Evolutionary conservation across 495 filamentous ascomycete species (phyloP), one percentile per base, ranked within the genome.

Genomic region (Hypoxylon fuscum): DNA sequence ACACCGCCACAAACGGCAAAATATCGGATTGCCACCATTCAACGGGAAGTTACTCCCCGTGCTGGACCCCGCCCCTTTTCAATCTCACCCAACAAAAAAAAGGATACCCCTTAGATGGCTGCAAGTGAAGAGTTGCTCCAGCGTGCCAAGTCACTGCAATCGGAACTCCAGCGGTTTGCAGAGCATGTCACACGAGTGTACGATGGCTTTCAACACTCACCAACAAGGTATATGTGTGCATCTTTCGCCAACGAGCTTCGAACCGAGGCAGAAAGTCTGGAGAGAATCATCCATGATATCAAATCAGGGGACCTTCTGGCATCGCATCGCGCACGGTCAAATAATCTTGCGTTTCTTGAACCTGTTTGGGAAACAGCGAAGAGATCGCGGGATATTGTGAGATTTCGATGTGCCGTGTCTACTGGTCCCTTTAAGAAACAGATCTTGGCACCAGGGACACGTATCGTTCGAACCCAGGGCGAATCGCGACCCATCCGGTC

Each of bases 361-460:
- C 60, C 69, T 14, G 46, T 72, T 3, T 72, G 69, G 69, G 54
- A 68, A 10, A 67, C 58, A 2, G 69, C 69, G 5, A 72, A 70
- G 21, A 52, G 45, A 27, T 68, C 64, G 3, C 55, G 59, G 7
- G 64, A 70, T 22, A 63, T 72, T 18, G 67, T 72, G 7, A 72
- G 66, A 31, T 17, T 72, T 5, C 58, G 69, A 50, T 59, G 59
- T 15, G 60, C 67, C 2, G 67, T 72, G 4, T 66, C 62, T 55
- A 53, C 44, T 22, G 67, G 69, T 10, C 69, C 69, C 1, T 70
- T 68, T 21, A 52, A 56, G 27, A 70, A 70, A 10, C 66, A 41
- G 18, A 56, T 72, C 18, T 14, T 70, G 20, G 64, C 67, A n/a
- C 69, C 69, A 14, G 69, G 67, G 22, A 65, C 65, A 14, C 69